Conservation (phyloP, 2,329 filamentous ascomycete species). For the Diaporthe humulicola region DNA sequence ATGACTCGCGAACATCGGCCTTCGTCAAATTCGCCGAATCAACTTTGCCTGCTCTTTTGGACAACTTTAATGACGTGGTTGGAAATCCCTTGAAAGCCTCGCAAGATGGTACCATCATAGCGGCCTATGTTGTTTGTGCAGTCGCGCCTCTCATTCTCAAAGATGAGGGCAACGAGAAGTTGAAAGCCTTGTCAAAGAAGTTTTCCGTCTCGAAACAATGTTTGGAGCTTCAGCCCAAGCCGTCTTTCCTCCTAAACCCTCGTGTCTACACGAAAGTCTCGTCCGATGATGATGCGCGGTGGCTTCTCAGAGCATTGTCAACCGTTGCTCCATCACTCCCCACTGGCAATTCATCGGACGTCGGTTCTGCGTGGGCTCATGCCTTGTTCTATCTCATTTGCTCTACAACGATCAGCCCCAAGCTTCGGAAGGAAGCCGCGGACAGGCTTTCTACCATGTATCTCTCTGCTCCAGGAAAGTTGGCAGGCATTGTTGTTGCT, state of each 20-base stretch:
- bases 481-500: constrained; percentile 74
- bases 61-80: constrained; percentile 82
- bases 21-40: constrained; percentile 66
- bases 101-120: constrained; percentile 85
- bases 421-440: constrained; percentile 73
- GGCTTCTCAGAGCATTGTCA: constrained; percentile 80
- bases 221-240: constrained; percentile 80
- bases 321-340: constrained; percentile 69
- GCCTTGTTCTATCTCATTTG: constrained; percentile 85
- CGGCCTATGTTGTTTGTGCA: constrained; percentile 80
- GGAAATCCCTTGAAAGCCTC: constrained; percentile 83
- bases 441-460: constrained; percentile 76
- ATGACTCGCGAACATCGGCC: constrained; percentile 61
- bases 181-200: constrained; percentile 67
- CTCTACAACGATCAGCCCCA: constrained; percentile 70
- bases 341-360: constrained; percentile 60
- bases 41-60: constrained; percentile 68
- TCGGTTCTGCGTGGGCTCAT: constrained; percentile 83
- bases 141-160: constrained; percentile 69
- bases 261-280: constrained; percentile 87
- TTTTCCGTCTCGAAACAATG: constrained; percentile 74
- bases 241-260: constrained; percentile 87
- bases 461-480: constrained; percentile 65
- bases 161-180: constrained; percentile 65
- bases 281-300: constrained; percentile 80